A percentile compares a stretch with the other conserved stretches of the same genome.
Evolutionary conservation across 176 grass and related monocot species (phyloP).

Genomic region (Tuctoria greenei): DNA sequence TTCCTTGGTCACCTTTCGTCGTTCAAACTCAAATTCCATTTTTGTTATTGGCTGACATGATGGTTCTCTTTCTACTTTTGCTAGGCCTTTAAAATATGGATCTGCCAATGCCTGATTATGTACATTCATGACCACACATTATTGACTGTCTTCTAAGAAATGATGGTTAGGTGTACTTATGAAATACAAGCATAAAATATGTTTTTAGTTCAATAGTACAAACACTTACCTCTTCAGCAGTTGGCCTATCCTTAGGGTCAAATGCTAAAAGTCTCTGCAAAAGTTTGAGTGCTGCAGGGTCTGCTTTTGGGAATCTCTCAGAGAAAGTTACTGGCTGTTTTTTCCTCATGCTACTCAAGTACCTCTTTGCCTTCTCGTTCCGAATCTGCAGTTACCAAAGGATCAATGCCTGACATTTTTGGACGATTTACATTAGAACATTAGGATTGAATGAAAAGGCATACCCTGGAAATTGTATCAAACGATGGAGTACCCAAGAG

Average conservation of each 20-base stretch:
- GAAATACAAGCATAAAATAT: slow-evolving; percentile 2
- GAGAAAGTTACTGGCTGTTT: slow-evolving; percentile 76
- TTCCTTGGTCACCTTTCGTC: slow-evolving; percentile 90
- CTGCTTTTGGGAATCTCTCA: slow-evolving; percentile 87
- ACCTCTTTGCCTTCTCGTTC: slow-evolving; percentile 95
- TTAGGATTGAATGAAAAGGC: slow-evolving; percentile 20
- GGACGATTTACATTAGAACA: slow-evolving; percentile 27
- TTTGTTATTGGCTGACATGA: slow-evolving; percentile 92
- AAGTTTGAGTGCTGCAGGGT: slow-evolving; percentile 82
- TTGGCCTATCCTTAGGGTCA: slow-evolving; percentile 92
- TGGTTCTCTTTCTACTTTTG: slow-evolving; percentile 82
- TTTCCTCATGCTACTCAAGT: slow-evolving; percentile 81
- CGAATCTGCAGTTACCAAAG: slow-evolving; percentile 61
- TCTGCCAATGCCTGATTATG: slow-evolving; percentile 80
- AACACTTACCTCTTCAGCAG: slow-evolving; percentile 73
- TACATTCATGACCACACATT: neutral
- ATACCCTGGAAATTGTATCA: slow-evolving; percentile 22
- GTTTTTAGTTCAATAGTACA: slow-evolving; percentile 19
- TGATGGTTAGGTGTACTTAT: neutral
- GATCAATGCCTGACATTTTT: slow-evolving; percentile 29
- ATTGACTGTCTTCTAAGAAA: slow-evolving; percentile 24
- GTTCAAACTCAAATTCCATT: slow-evolving; percentile 98
- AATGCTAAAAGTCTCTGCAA: slow-evolving; percentile 89
- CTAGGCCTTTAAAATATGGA: slow-evolving; percentile 94
- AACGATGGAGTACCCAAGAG: slow-evolving; percentile 57